A percentile compares a stretch with the other conserved stretches of the same genome.
Evolutionary conservation across 2,329 filamentous ascomycete genomes (phyloP).

Genomic region (Arthrobotrys sinensis): DNA sequence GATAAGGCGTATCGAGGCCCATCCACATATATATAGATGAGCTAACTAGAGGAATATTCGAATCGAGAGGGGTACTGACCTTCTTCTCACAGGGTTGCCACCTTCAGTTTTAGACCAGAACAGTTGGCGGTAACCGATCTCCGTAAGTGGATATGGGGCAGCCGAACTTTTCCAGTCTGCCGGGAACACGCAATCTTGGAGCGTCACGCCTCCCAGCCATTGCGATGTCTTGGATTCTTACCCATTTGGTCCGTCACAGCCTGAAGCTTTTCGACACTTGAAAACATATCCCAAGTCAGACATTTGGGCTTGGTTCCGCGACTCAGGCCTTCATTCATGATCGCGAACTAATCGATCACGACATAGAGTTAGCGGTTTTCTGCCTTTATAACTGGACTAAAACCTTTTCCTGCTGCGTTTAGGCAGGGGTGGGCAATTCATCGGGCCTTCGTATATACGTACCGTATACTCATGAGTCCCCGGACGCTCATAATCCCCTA

Average conservation of each 20-base stretch:
- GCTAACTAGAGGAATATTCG: not conserved
- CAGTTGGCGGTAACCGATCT: not conserved
- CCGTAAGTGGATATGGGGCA: not conserved
- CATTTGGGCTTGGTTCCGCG: slow-evolving; percentile 2
- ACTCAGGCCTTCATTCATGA: not conserved
- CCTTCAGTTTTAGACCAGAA: slow-evolving; percentile 5
- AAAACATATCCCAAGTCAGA: not conserved
- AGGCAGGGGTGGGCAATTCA: no score
- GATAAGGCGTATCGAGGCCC: no score
- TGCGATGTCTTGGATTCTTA: not conserved
- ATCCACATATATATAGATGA: not conserved
- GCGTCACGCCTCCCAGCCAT: not conserved
- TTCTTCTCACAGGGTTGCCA: not conserved
- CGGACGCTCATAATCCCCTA: slow-evolving; percentile 7
- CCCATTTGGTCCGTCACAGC: not conserved
- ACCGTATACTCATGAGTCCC: not conserved
- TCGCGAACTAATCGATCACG: not conserved
- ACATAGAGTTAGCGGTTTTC: not conserved
- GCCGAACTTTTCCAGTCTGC: not conserved
- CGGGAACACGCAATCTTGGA: slow-evolving; percentile 6
- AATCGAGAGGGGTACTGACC: not conserved
- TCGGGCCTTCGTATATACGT: not conserved
- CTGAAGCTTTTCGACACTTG: not conserved
- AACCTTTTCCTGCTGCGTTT: no score
- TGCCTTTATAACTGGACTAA: not conserved